These are phyloP conservation scores for Hyphopichia pseudoburtonii DNA, from an alignment of 1,139 yeast species.

Conservation along the genomic window DNA sequence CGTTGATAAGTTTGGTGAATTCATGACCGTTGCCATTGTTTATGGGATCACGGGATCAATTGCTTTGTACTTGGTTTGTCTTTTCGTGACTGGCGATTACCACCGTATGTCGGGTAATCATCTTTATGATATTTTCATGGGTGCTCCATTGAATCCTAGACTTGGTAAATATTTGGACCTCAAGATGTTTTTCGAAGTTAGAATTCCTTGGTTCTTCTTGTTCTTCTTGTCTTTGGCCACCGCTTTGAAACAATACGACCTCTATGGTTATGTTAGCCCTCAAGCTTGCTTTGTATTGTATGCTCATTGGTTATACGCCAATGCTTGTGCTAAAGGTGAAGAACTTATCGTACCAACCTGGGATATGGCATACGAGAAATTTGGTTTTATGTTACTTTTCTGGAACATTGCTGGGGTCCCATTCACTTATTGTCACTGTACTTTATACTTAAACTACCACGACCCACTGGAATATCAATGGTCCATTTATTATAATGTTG, in stretches of 20 bases:
- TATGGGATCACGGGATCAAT: constrained; percentile 71
- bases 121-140: constrained; percentile 92
- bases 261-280: constrained; percentile 74
- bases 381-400: constrained; percentile 95
- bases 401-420: constrained; percentile 99
- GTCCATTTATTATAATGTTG: constrained; percentile 58
- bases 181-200: constrained; percentile 96
- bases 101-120: constrained; percentile 91
- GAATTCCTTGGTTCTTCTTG: constrained; percentile 94
- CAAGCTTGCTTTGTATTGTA: constrained; percentile 72
- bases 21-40: constrained; percentile 87
- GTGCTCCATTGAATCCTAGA: constrained; percentile 95
- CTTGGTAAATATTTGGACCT: constrained; percentile 82
- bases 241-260: constrained; percentile 74
- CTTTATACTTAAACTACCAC: constrained; percentile 77
- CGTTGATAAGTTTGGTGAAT: constrained; percentile 81
- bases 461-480: constrained; percentile 79
- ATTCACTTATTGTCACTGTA: constrained; percentile 93
- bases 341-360: constrained; percentile 96
- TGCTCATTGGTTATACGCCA: constrained; percentile 94
- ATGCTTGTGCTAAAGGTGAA: constrained; percentile 97
- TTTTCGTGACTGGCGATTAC: constrained; percentile 67
- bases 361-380: constrained; percentile 99
- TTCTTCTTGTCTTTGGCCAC: constrained; percentile 77
- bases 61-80: constrained; percentile 60